These are phyloP conservation scores for Hibiscus trionum DNA, from an alignment of 345 rosid species.

Conservation along the genomic window DNA sequence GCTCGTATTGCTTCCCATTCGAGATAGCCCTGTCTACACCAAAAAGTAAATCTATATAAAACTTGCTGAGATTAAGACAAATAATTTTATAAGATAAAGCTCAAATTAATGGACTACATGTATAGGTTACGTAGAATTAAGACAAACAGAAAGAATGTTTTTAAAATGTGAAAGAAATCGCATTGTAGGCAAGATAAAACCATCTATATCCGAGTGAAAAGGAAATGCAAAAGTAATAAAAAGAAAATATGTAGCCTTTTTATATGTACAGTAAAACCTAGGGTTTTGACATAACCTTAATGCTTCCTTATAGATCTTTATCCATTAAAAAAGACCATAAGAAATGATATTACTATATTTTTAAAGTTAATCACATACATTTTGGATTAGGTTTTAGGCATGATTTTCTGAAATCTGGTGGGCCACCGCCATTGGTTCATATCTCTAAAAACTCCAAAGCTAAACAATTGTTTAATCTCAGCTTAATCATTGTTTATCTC, in stretches of 20 bases:
- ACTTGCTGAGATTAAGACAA: too few relatives aligned
- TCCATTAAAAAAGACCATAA: neutral
- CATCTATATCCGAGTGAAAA: neutral
- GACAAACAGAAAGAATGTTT: neutral
- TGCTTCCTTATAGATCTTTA: neutral
- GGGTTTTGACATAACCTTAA: neutral
- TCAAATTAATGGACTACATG: too few relatives aligned
- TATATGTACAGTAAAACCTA: neutral
- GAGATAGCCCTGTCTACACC: too few relatives aligned
- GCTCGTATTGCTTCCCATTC: too few relatives aligned
- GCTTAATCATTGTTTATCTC: constrained; percentile 4
- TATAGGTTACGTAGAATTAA: neutral
- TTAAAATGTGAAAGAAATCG: neutral
- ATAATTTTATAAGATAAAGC: too few relatives aligned
- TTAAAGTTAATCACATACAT: neutral
- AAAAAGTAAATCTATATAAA: too few relatives aligned
- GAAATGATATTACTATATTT: neutral
- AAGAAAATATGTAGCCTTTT: neutral
- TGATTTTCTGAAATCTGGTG: neutral
- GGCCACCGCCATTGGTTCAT: neutral
- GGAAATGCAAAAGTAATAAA: neutral
- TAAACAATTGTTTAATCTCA: neutral
- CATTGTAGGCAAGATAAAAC: neutral
- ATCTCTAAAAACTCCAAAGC: neutral
- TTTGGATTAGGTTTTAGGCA: constrained; percentile 1